Percentiles rank a stretch among this genome's conserved stretches.
Evolutionary conservation across 176 grass and related monocot genomes (phyloP).

Genomic region (Themeda triandra): DNA sequence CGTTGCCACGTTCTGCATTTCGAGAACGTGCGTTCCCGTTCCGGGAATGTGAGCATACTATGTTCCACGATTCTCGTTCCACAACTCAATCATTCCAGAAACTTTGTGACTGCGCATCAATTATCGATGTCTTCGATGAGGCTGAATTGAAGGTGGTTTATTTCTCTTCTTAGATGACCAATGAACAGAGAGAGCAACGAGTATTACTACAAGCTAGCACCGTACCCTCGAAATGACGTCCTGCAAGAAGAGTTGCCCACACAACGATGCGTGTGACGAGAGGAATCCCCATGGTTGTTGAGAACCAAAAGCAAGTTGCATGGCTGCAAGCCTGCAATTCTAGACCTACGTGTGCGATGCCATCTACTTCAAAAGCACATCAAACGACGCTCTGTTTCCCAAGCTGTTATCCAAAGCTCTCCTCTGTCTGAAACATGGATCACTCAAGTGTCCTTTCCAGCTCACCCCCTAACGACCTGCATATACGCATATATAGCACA

Average conservation of each 20-base stretch:
- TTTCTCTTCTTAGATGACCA: background rate
- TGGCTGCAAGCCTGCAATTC: background rate
- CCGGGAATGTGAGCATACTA: no score
- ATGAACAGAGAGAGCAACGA: background rate
- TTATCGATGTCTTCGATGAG: background rate
- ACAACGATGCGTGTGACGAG: conserved; percentile 25
- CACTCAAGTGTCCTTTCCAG: conserved; percentile 24
- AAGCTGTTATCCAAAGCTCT: background rate
- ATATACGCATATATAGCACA: background rate
- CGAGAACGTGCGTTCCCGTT: no score
- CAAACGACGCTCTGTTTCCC: background rate
- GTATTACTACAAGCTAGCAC: background rate
- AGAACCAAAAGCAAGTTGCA: conserved; percentile 15
- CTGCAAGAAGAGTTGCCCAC: background rate
- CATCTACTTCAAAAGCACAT: background rate
- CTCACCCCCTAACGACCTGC: conserved; percentile 18
- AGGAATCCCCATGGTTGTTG: conserved; percentile 19
- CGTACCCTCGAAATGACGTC: background rate
- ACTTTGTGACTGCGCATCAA: no score
- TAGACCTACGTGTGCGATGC: conserved; percentile 5
- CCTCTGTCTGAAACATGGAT: background rate
- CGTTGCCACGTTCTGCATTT: no score
- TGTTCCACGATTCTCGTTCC: no score
- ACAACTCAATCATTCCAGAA: no score
- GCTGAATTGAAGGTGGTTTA: background rate